Base-by-base conservation (phyloP, 257 asterid genomes). In the Lycium barbarum region DNA sequence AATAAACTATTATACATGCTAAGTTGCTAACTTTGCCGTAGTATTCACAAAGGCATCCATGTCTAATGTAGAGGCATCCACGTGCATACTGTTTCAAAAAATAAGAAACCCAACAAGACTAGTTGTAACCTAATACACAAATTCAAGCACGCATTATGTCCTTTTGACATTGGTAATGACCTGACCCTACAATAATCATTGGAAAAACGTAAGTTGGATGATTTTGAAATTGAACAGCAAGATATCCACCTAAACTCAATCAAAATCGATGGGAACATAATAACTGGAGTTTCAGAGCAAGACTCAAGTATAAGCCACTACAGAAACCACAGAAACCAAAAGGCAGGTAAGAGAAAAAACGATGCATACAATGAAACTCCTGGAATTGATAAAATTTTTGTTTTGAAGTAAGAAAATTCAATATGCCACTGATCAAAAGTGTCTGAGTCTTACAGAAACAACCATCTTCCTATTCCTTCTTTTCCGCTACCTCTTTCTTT, bases 401-500 rank as follows among this genome's bases (percentile, higher is more conserved):
- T 12, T 53, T 38, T 17, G 59, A 67, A 62, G 20, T 51, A 63
- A 53, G 61, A 78, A 81, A 81, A 57, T 62, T 84, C 86, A 83
- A 66, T 59, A 84, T 47, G 83, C 63, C 86, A 66, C 74, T 54
- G 58, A 67, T 83, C 85, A 73, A 68, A 17, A 49, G 81, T 12
- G 35, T 6, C 81, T 49, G 43, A 4, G 49, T 43, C 40, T 59
- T 17, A 84, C 80, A 61, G 40, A 67, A 73, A 40, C 57, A 83
- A 90, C 11, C 63, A 84, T 35, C 17, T 55, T 20, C 66, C 89
- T 93, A 91, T 15, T 90, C 82, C 91, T 92, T 83, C 91, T 91
- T 90, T 71, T 91, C 94, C 79, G 80, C 90, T 79, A 58, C 92
- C 85, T 79, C 92, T 63, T 88, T 82, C 92, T 91, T 92, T 9